phyloP scores from a whole-genome alignment of 1,284 basidiomycete species.

The Trametes pubescens region DNA sequence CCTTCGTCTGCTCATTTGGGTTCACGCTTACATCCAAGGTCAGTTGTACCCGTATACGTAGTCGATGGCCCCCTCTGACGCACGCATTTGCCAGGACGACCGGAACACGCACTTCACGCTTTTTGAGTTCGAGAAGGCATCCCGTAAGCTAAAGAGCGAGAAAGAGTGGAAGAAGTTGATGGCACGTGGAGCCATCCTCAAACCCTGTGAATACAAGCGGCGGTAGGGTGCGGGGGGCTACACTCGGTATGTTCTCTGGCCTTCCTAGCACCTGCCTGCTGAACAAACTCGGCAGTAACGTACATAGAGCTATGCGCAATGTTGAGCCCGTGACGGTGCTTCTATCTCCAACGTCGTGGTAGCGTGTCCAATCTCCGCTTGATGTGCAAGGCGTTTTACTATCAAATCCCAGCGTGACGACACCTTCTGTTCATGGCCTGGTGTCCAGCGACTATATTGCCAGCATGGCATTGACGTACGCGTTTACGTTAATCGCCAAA shows the following conservation, averaged over 20 bases:
- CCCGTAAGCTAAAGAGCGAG: constrained; percentile 56
- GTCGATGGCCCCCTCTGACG: constrained; percentile 10
- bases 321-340: neutral
- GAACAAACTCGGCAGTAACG: neutral
- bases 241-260: neutral
- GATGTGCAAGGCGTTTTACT: neutral
- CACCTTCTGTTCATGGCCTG: neutral
- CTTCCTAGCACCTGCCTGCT: neutral
- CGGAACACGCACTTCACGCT: constrained; percentile 90
- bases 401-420: neutral
- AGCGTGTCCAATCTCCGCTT: neutral
- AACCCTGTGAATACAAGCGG: constrained; percentile 97
- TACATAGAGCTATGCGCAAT: neutral
- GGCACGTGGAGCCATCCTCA: constrained; percentile 71
- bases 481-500: constrained; percentile 1
- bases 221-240: constrained; percentile 53
- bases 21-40: constrained; percentile 85
- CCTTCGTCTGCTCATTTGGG: constrained; percentile 78
- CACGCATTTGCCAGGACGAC: constrained; percentile 63
- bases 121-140: constrained; percentile 83
- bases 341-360: neutral
- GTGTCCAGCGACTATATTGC: neutral
- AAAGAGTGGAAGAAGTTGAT: constrained; percentile 73
- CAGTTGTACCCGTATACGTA: constrained; percentile 29
- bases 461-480: neutral